phyloP scores from a whole-genome alignment of 768 basidiomycete species.

The Pleurotus cornucopiae region DNA sequence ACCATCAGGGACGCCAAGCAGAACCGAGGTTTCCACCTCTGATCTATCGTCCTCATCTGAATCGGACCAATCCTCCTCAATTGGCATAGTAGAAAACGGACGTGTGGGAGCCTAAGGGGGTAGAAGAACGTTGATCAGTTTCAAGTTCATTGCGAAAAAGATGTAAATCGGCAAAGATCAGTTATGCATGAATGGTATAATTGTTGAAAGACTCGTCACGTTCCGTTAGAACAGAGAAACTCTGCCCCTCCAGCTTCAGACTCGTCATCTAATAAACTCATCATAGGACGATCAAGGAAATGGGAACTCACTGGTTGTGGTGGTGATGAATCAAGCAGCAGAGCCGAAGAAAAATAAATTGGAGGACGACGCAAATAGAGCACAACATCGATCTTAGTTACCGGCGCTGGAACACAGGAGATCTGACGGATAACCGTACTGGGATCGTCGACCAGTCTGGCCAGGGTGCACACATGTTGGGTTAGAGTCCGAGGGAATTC shows the following conservation, averaged over 20 bases:
- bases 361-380: neutral
- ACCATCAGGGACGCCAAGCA: slow-evolving; percentile 82
- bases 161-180: slow-evolving; percentile 42
- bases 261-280: slow-evolving; percentile 66
- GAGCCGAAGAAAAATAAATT: neutral
- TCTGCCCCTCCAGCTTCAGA: slow-evolving; percentile 60
- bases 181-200: slow-evolving; percentile 93
- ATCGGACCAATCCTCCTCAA: slow-evolving; percentile 73
- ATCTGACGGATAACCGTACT: neutral
- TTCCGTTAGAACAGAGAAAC: slow-evolving; percentile 52
- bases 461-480: neutral
- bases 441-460: neutral
- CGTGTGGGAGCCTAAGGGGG: slow-evolving; percentile 11
- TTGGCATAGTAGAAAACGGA: slow-evolving; percentile 31
- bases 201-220: slow-evolving; percentile 59
- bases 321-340: neutral
- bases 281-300: slow-evolving; percentile 23
- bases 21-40: slow-evolving; percentile 66
- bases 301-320: slow-evolving; percentile 18
- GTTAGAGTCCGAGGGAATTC: slow-evolving; percentile 3
- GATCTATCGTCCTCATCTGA: slow-evolving; percentile 62
- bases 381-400: neutral
- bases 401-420: neutral
- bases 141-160: slow-evolving; percentile 9
- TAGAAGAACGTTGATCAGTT: slow-evolving; percentile 12